These are phyloP conservation scores for Colletotrichum costaricense DNA, from an alignment of 2,329 filamentous ascomycete genomes.

Conservation along the genomic window DNA sequence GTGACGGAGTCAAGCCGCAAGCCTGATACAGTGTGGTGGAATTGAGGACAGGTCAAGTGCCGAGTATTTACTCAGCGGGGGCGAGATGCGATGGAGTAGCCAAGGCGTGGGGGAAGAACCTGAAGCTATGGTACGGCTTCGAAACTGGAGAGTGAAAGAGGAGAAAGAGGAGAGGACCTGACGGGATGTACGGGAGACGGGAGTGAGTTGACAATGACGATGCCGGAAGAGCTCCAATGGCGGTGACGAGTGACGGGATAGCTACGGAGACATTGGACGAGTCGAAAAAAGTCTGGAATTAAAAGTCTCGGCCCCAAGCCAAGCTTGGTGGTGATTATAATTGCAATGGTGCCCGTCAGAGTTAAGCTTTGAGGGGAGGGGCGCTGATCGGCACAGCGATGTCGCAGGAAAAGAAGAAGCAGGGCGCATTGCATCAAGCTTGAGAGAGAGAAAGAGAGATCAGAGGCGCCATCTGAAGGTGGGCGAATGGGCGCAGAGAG, in stretches of 20 bases:
- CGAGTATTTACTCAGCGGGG: not conserved
- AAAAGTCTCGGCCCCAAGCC: not conserved
- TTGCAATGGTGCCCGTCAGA: not conserved
- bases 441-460: not conserved
- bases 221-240: not conserved
- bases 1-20: not conserved
- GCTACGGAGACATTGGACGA: not conserved
- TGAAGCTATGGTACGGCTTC: not conserved
- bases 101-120: not conserved
- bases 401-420: slow-evolving; percentile 25
- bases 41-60: not conserved
- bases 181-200: not conserved
- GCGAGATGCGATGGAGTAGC: not conserved
- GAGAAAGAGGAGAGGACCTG: not conserved
- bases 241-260: not conserved
- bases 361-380: slow-evolving; percentile 34
- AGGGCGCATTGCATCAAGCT: not conserved
- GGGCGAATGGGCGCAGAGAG: slow-evolving; percentile 3
- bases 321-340: not conserved
- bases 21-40: not conserved
- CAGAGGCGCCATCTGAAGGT: slow-evolving; percentile 23
- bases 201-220: slow-evolving; percentile 1
- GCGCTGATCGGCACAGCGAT: slow-evolving; percentile 33
- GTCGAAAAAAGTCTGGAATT: not conserved
- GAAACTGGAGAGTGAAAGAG: not conserved